These are phyloP conservation scores for Leccinum subgranulosum DNA, from an alignment of 768 basidiomycete species.

Conservation along the genomic window DNA sequence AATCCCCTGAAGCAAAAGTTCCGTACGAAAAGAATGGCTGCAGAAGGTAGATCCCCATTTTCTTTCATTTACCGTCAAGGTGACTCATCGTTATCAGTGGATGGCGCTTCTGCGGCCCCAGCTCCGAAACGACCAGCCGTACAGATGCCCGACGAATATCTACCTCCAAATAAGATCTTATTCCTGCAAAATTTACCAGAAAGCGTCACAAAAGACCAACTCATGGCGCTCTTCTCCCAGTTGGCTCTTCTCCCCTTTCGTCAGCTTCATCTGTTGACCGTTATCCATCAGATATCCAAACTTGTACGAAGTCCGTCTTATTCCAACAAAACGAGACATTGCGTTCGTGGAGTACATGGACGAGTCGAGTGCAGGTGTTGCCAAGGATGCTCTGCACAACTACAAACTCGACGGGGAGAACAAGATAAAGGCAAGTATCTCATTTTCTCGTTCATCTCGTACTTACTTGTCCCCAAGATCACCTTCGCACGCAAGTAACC, in stretches of 20 bases:
- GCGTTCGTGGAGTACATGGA: constrained; percentile 98
- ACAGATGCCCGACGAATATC: constrained; percentile 99
- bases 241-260: constrained; percentile 38
- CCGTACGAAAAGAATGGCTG: constrained; percentile 74
- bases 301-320: constrained; percentile 95
- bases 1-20: constrained; percentile 91
- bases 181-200: constrained; percentile 98
- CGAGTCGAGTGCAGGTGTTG: constrained; percentile 85
- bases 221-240: constrained; percentile 90
- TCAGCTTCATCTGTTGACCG: neutral
- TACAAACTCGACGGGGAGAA: constrained; percentile 96
- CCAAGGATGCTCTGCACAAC: constrained; percentile 96
- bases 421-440: constrained; percentile 83
- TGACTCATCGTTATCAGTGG: constrained; percentile 43
- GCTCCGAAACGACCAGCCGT: constrained; percentile 78
- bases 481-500: constrained; percentile 71
- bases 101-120: constrained; percentile 62
- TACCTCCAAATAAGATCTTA: constrained; percentile 98
- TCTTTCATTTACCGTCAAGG: constrained; percentile 1
- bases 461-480: constrained; percentile 41
- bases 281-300: constrained; percentile 74
- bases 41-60: constrained; percentile 54
- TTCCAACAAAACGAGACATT: constrained; percentile 95
- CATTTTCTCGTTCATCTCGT: neutral
- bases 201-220: constrained; percentile 86